A percentile compares a stretch with the other conserved stretches of the same genome.
phyloP scores from a whole-genome alignment of 495 filamentous ascomycete genomes.

The Hypomontagnella submonticulosa region DNA sequence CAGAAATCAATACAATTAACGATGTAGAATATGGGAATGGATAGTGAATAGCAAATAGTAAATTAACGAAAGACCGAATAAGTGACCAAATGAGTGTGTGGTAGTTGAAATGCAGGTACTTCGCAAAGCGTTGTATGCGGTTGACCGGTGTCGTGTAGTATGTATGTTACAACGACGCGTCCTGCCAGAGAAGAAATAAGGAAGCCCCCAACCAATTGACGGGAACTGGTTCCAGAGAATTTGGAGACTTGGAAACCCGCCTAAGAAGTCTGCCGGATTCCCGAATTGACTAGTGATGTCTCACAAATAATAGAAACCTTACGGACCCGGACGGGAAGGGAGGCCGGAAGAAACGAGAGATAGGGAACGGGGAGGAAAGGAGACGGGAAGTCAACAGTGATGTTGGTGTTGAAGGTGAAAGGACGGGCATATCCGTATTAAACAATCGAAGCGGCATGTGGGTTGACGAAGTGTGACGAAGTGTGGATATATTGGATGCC shows the following conservation, averaged over 20 bases:
- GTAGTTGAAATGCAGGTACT: slow-evolving; percentile 32
- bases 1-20: slow-evolving; percentile 1
- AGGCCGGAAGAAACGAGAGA: slow-evolving; percentile 34
- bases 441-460: slow-evolving; percentile 23
- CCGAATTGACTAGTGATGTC: slow-evolving; percentile 39
- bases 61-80: slow-evolving; percentile 37
- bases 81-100: slow-evolving; percentile 41
- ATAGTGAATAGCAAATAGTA: slow-evolving; percentile 16
- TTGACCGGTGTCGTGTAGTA: slow-evolving; percentile 24
- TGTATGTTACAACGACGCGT: slow-evolving; percentile 33
- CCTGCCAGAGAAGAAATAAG: slow-evolving; percentile 42
- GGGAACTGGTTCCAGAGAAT: slow-evolving; percentile 36
- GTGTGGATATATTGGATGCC: too few relatives aligned
- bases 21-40: slow-evolving; percentile 1
- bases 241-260: slow-evolving; percentile 33
- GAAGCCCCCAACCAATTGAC: slow-evolving; percentile 22
- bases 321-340: slow-evolving; percentile 32
- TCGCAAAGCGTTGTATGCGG: slow-evolving; percentile 19
- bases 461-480: slow-evolving; percentile 14
- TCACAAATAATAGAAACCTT: slow-evolving; percentile 44
- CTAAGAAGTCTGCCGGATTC: slow-evolving; percentile 25
- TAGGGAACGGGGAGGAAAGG: slow-evolving; percentile 22
- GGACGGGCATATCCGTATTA: slow-evolving; percentile 38
- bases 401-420: slow-evolving; percentile 42
- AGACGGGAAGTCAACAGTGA: slow-evolving; percentile 33